Percentiles rank a stretch among this genome's conserved stretches.
Evolutionary conservation across 257 asterid species (phyloP).

Genomic region (Solanum commersonii): DNA sequence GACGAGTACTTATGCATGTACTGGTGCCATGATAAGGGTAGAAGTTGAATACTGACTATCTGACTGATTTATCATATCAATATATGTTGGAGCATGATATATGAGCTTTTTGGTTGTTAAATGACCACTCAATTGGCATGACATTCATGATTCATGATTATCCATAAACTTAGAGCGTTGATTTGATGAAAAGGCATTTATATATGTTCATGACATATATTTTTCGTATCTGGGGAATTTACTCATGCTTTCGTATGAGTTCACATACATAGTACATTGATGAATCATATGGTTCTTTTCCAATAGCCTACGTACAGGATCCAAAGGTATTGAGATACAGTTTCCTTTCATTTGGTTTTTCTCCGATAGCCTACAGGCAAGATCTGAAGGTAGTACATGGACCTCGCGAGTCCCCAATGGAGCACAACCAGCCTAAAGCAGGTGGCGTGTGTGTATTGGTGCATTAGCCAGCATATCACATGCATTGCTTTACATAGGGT

Average conservation of each 20-base stretch:
- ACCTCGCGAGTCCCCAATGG: neutral
- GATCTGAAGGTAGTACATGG: neutral
- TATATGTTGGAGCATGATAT: neutral
- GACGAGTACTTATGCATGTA: neutral
- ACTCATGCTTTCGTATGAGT: neutral
- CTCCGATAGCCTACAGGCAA: neutral
- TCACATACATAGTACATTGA: neutral
- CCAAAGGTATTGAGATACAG: neutral
- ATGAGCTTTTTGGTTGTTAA: neutral
- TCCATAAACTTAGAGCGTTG: too few species aligned
- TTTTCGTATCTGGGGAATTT: neutral
- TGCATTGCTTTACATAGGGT: neutral
- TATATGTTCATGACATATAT: neutral
- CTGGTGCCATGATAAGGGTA: neutral
- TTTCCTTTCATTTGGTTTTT: neutral
- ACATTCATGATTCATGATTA: neutral
- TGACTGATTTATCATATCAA: neutral
- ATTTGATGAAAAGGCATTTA: neutral
- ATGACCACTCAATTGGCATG: neutral
- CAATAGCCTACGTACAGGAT: neutral
- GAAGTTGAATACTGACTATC: too few species aligned
- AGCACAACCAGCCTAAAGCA: neutral
- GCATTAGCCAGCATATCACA: neutral
- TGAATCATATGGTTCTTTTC: neutral
- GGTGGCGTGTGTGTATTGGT: neutral